Conservation (phyloP, 1,284 basidiomycete species). For the Polyporus tsugae region DNA sequence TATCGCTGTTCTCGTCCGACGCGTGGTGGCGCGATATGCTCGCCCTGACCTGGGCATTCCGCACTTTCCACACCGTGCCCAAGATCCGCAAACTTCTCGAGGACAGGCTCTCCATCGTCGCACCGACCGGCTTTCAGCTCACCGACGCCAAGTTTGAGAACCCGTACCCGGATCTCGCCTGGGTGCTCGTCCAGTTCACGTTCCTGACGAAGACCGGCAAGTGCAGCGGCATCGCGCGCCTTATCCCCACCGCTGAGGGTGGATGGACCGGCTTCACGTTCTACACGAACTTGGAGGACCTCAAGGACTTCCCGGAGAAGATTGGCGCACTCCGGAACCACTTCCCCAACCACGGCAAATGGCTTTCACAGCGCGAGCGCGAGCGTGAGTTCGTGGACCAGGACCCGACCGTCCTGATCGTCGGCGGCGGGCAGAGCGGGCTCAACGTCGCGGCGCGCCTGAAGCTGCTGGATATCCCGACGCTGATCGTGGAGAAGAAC, state of each 20-base stretch:
- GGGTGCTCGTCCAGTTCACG: constrained; percentile 65
- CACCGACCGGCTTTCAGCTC: constrained; percentile 51
- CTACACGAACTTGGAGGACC: constrained; percentile 67
- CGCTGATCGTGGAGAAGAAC: constrained; percentile 63
- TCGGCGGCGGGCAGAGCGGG: constrained; percentile 75
- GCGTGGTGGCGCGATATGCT: constrained; percentile 69
- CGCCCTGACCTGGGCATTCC: constrained; percentile 70
- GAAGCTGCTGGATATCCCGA: constrained; percentile 59
- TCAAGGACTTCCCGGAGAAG: constrained; percentile 59
- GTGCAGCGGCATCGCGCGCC: constrained; percentile 59
- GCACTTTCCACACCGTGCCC: constrained; percentile 59
- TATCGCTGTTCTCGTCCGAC: constrained; percentile 51
- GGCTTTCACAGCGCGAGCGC: constrained; percentile 48
- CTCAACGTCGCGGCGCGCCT: constrained; percentile 67
- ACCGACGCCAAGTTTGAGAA: constrained; percentile 45
- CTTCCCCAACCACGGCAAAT: constrained; percentile 51
- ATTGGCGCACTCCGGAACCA: constrained; percentile 48
- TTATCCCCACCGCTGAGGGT: constrained; percentile 57
- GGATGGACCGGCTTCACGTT: constrained; percentile 66
- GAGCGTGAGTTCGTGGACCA: constrained; percentile 50
- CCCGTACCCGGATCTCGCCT: constrained; percentile 64
- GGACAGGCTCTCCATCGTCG: constrained; percentile 51
- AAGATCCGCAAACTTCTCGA: constrained; percentile 54
- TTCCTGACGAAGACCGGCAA: constrained; percentile 62
- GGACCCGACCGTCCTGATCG: constrained; percentile 58